phyloP scores from a whole-genome alignment of 2,329 filamentous ascomycete genomes.

The Aspergillus latus region DNA sequence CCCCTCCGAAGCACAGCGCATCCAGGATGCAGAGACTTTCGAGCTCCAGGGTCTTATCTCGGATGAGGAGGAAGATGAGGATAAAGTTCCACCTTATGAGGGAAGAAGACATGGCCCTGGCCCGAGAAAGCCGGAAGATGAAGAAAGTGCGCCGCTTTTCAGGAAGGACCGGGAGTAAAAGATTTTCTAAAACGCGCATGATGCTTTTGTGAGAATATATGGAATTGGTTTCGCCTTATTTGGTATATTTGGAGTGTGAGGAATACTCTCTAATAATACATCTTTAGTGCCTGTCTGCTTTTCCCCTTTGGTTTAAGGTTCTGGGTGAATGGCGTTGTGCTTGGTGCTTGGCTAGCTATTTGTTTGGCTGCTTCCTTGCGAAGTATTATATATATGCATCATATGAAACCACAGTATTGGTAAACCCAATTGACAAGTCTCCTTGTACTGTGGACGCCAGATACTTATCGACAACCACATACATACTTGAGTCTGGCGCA shows the following conservation, averaged over 20 bases:
- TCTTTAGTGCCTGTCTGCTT: not conserved
- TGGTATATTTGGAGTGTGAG: not conserved
- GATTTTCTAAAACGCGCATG: not conserved
- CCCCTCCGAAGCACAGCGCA: slow-evolving; percentile 47
- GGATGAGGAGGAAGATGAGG: slow-evolving; percentile 79
- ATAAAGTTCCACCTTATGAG: slow-evolving; percentile 9
- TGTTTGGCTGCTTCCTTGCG: not conserved
- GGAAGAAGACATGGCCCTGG: slow-evolving; percentile 19
- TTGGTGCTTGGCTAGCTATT: not conserved
- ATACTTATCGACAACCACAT: too few species aligned
- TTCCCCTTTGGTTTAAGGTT: not conserved
- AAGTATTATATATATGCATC: not conserved
- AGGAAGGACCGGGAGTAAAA: slow-evolving; percentile 16
- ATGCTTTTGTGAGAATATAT: not conserved
- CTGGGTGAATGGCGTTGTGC: not conserved
- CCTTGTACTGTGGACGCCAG: too few species aligned
- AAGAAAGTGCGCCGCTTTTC: slow-evolving; percentile 28
- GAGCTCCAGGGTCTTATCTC: slow-evolving; percentile 88
- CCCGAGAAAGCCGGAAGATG: slow-evolving; percentile 33
- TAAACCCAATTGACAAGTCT: too few species aligned
- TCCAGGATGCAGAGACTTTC: slow-evolving; percentile 86
- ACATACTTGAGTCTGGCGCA: too few species aligned
- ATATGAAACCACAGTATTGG: too few species aligned
- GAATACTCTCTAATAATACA: not conserved
- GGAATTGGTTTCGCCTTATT: not conserved